phyloP scores from a whole-genome alignment of 495 filamentous ascomycete genomes.

The Jackrogersella minutella region DNA sequence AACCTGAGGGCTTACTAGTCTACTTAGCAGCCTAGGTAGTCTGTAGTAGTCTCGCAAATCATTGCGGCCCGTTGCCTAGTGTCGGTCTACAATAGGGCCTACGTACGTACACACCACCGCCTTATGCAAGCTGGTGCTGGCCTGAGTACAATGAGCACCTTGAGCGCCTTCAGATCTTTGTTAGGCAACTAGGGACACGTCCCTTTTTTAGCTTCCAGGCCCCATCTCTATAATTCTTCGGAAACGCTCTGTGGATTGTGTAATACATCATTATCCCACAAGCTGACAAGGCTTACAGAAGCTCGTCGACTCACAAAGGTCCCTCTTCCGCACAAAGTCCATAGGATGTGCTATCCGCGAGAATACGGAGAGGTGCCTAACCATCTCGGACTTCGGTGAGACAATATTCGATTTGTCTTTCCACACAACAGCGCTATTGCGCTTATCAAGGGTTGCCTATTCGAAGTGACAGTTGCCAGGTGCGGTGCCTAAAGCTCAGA shows the following conservation, averaged over 20 bases:
- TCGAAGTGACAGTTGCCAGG: background rate
- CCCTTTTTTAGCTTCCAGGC: slow-evolving; percentile 12
- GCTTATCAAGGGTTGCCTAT: slow-evolving; percentile 3
- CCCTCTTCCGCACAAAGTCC: slow-evolving; percentile 6
- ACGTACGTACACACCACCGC: slow-evolving; percentile 18
- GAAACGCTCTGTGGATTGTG: background rate
- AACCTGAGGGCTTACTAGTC: slow-evolving; percentile 38
- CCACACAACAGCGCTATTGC: background rate
- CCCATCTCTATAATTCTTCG: slow-evolving; percentile 8
- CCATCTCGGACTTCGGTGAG: slow-evolving; percentile 30
- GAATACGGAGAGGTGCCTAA: slow-evolving; percentile 15
- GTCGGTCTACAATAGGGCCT: background rate
- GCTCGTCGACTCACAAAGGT: slow-evolving; percentile 12
- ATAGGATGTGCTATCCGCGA: slow-evolving; percentile 6
- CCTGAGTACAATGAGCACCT: slow-evolving; percentile 18
- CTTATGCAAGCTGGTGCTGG: slow-evolving; percentile 9
- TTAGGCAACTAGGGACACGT: background rate
- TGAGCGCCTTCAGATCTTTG: background rate
- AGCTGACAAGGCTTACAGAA: slow-evolving; percentile 40
- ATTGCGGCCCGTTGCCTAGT: slow-evolving; percentile 28
- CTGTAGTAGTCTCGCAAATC: slow-evolving; percentile 23
- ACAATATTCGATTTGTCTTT: slow-evolving; percentile 33
- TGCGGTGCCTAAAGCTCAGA: slow-evolving; percentile 19
- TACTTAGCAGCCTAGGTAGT: too few species aligned
- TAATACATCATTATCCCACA: slow-evolving; percentile 14